Evolutionary conservation across 2,329 filamentous ascomycete species (phyloP).

Genomic region (Colletotrichum tropicicola): DNA sequence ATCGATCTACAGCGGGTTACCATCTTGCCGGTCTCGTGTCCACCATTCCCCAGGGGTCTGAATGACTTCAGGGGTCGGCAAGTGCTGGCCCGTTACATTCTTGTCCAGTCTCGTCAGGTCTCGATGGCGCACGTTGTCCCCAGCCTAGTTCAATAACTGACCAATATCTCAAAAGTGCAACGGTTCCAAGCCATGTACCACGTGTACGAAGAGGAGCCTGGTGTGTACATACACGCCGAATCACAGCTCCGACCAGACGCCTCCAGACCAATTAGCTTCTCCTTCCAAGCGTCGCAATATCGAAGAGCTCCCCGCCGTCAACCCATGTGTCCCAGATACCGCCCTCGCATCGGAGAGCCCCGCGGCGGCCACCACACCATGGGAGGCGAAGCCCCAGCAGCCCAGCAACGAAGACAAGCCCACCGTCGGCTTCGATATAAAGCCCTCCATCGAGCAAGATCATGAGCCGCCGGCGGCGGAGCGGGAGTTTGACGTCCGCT

Average conservation of each 20-base stretch:
- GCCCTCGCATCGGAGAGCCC: conserved; percentile 15
- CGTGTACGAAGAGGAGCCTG: conserved; percentile 34
- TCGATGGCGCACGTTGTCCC: neutral
- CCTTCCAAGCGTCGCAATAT: conserved; percentile 31
- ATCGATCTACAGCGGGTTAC: conserved; percentile 4
- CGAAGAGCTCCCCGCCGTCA: conserved; percentile 16
- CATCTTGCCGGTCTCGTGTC: conserved; percentile 16
- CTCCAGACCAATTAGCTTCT: conserved; percentile 22
- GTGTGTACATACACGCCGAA: conserved; percentile 32
- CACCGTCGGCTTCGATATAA: conserved; percentile 17
- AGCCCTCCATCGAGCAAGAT: conserved; percentile 20
- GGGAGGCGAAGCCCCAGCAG: conserved; percentile 16
- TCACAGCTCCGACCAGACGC: conserved; percentile 17
- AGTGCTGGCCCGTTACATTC: conserved; percentile 8
- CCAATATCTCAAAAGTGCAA: conserved; percentile 33
- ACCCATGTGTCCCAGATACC: conserved; percentile 7
- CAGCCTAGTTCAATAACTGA: conserved; percentile 6
- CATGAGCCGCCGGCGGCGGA: conserved; percentile 5
- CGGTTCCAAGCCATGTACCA: conserved; percentile 34
- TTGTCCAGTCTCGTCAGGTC: neutral
- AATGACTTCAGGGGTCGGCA: conserved; percentile 6
- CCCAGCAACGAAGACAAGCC: conserved; percentile 14
- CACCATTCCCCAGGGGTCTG: neutral
- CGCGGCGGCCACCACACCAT: conserved; percentile 14
- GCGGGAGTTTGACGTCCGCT: conserved; percentile 31